Base-by-base conservation (phyloP, 495 filamentous ascomycete genomes). In the Talaromyces nanjingensis region DNA sequence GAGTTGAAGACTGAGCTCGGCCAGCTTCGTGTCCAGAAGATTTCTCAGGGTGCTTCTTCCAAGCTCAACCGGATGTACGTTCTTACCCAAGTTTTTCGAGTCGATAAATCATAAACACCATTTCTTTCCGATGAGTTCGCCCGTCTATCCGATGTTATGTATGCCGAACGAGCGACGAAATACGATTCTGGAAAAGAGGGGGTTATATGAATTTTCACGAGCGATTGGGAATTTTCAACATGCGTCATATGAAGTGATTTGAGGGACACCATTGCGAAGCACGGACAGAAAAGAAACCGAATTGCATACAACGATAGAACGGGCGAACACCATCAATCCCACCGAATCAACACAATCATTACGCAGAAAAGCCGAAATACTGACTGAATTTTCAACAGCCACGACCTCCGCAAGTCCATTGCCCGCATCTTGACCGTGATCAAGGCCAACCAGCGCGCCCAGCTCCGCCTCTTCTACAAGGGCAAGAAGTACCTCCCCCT, bases 381-480 rank as follows among this genome's bases (percentile, higher is more conserved):
- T 59, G 7, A 59, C 56, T 59, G 4, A 29, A 6, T 20, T 20
- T 20, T 20, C 0, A 18, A 69, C 70, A 98, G 93, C 79, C 91
- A 96, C 86, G 94, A 99, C 81, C 85, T 99, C 79, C 93, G 94
- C 84, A 99, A 99, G 88, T 93, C 91, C 64, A 96, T 99, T 78
- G 96, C 94, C 76, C 92, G 92, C 70, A 90, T 97, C 80, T 87
- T 98, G 69, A 99, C 94, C 76, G 87, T 98, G 84, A 96, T 98
- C 88, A 98, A 98, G 86, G 87, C 90, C 79, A 98, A 93, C 86
- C 96, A 98, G 85, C 88, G 94, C 74, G 84, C 91, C 62, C 94
- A 98, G 82, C 90, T 99, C 71, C 93, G 94, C 74, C 82, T 99
- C 68, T 98, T 97, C 89, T 99, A 99, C 87, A 94, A 96, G 86